Percentiles rank a stretch among this genome's conserved stretches.
phyloP scores from a whole-genome alignment of 2,329 filamentous ascomycete species.

The Colletotrichum endophyticum region DNA sequence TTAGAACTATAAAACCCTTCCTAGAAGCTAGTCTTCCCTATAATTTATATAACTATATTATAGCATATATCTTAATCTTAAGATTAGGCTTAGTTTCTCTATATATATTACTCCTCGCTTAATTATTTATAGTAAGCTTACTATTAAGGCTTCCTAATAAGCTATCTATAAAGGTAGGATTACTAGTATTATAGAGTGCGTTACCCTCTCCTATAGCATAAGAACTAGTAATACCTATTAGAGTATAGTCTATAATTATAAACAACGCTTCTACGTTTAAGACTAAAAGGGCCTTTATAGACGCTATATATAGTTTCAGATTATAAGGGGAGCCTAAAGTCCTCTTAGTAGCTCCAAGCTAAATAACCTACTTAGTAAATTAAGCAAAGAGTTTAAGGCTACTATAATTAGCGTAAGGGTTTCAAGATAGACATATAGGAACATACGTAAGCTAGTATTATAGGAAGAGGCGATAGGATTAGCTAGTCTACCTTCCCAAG shows the following conservation, averaged over 20 bases:
- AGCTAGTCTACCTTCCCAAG: not conserved
- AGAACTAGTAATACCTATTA: not conserved
- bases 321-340: not conserved
- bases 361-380: not conserved
- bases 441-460: not conserved
- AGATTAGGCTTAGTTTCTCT: not conserved
- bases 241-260: not conserved
- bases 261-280: not conserved
- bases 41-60: not conserved
- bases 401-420: not conserved
- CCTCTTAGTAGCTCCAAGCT: not conserved
- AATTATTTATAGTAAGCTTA: not conserved
- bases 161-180: not conserved
- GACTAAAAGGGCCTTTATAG: not conserved
- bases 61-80: not conserved
- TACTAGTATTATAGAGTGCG: not conserved
- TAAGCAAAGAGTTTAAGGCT: not conserved
- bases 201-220: not conserved
- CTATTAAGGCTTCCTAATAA: not conserved
- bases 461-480: not conserved
- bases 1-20: not conserved
- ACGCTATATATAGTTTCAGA: not conserved
- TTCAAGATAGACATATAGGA: not conserved
- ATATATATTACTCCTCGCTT: not conserved
- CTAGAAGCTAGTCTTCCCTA: not conserved